Percentiles rank a stretch among this genome's conserved stretches.
Conservation (phyloP, 352 stramenopile species). For the Globisporangium acanthophoron region DNA sequence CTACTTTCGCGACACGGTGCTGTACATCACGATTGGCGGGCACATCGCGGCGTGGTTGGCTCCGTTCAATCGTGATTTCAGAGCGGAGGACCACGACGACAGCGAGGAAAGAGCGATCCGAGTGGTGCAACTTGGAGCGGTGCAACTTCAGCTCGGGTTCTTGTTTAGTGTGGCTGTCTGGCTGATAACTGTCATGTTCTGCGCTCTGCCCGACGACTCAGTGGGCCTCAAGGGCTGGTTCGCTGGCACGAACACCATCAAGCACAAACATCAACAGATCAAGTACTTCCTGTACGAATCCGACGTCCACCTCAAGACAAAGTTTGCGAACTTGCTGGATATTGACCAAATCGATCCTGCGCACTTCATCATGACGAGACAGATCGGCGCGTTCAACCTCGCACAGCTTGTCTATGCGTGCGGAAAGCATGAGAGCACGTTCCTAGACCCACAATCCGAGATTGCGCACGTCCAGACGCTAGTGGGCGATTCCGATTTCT, state of each 20-base stretch:
- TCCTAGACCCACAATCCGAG: constrained; percentile 10
- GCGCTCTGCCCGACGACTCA: constrained; percentile 22
- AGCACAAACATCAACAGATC: constrained; percentile 13
- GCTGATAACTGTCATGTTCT: constrained; percentile 26
- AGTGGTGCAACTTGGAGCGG: constrained; percentile 16
- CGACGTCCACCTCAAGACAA: constrained; percentile 28
- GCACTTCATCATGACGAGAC: constrained; percentile 33
- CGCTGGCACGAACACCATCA: constrained; percentile 2
- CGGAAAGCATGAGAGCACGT: constrained; percentile 23
- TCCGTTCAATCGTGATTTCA: constrained; percentile 23
- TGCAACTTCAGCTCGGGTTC: constrained; percentile 27
- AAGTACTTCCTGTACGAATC: constrained; percentile 39
- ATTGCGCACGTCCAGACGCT: constrained; percentile 19
- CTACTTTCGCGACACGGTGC: constrained; percentile 26
- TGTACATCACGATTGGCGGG: constrained; percentile 22
- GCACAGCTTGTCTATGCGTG: constrained; percentile 36
- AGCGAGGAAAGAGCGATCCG: constrained; percentile 3
- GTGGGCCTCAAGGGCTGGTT: constrained; percentile 19
- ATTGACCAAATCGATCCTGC: constrained; percentile 21
- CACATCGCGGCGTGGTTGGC: constrained; percentile 26
- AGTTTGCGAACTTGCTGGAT: constrained; percentile 19
- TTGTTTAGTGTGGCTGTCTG: constrained; percentile 23
- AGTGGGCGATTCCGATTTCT: constrained; percentile 20
- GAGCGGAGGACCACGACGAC: constrained; percentile 5
- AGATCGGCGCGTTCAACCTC: constrained; percentile 44